These are phyloP conservation scores for Blastocystis sp. DNA, from an alignment of 352 stramenopile species.

Conservation along the genomic window DNA sequence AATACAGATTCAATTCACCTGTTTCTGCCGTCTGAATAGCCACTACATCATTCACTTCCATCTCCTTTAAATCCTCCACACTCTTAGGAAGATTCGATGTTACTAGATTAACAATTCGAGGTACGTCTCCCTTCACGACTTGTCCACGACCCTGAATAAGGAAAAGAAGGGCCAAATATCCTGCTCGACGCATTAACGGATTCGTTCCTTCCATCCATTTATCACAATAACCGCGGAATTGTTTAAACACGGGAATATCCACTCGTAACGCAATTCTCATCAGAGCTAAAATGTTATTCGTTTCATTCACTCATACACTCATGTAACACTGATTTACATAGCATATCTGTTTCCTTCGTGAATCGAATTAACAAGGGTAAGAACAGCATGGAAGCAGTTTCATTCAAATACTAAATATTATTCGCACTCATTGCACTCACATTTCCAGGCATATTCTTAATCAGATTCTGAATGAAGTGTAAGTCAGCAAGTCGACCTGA, in stretches of 20 bases:
- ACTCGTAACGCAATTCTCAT: not conserved
- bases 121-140: constrained; percentile 29
- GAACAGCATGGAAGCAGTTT: constrained; percentile 80
- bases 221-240: not conserved
- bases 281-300: not conserved
- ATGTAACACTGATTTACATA: not conserved
- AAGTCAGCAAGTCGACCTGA: constrained; percentile 79
- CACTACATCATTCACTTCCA: not conserved
- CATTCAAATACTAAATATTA: constrained; percentile 71
- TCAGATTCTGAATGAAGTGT: constrained; percentile 76
- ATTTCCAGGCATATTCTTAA: constrained; percentile 80
- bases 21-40: not conserved
- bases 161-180: not conserved
- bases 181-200: not conserved
- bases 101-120: not conserved
- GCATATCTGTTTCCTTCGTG: constrained; percentile 75
- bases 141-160: constrained; percentile 36
- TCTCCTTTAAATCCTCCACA: not conserved
- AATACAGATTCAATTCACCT: not conserved
- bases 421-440: constrained; percentile 66
- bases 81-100: not conserved
- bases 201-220: constrained; percentile 1
- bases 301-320: not conserved
- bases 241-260: constrained; percentile 8
- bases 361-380: constrained; percentile 81